Conservation (phyloP, 2,329 filamentous ascomycete species). For the Ophiocordyceps camponoti-floridani region DNA sequence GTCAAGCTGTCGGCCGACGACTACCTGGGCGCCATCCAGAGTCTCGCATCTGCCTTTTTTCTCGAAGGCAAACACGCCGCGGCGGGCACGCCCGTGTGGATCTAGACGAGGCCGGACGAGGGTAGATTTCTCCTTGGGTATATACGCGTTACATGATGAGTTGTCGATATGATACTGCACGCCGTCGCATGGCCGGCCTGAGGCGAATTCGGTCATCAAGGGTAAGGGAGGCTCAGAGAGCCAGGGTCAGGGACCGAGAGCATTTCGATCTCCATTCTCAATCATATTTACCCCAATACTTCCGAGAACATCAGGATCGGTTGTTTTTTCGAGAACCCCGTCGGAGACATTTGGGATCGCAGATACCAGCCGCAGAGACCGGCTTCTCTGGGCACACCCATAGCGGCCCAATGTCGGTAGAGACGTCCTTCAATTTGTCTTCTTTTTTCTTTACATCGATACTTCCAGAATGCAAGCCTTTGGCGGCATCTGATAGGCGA, state of each 20-base stretch:
- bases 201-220: too few species aligned
- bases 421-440: conserved; percentile 1
- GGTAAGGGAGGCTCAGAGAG: background rate
- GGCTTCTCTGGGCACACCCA: conserved; percentile 1
- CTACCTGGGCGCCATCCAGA: conserved; percentile 66
- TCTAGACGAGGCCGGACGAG: too few species aligned
- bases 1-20: conserved; percentile 61
- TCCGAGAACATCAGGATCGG: too few species aligned
- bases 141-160: conserved; percentile 10
- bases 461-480: background rate
- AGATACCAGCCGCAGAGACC: conserved; percentile 2
- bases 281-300: background rate
- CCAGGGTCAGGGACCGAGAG: background rate
- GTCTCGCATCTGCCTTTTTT: conserved; percentile 46
- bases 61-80: conserved; percentile 14
- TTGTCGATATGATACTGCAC: too few species aligned
- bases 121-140: conserved; percentile 9
- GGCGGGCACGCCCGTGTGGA: conserved; percentile 24
- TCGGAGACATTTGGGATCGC: conserved; percentile 1
- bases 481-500: background rate
- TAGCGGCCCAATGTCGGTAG: conserved; percentile 1
- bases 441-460: background rate
- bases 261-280: background rate
- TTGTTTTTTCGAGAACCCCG: too few species aligned
- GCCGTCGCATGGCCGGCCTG: background rate